phyloP scores from a whole-genome alignment of 345 rosid genomes.

The Trapa bicornis region DNA sequence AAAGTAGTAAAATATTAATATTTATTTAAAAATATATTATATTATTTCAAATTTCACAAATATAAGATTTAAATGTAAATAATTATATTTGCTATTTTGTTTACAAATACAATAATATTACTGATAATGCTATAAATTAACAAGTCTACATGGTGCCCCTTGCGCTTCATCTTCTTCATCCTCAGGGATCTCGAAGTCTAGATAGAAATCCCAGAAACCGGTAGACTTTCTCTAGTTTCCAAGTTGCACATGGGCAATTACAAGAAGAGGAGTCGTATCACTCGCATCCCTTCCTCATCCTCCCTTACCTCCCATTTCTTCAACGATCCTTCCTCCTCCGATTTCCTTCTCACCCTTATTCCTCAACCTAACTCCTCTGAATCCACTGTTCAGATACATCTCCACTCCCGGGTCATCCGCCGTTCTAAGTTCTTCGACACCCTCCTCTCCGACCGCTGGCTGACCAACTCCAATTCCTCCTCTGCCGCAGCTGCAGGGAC shows the following conservation, averaged over 20 bases:
- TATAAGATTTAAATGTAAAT: no score
- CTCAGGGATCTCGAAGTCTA: no score
- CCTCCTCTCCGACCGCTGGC: conserved; percentile 56
- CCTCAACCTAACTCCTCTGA: conserved; percentile 8
- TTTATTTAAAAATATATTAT: no score
- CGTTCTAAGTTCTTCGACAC: conserved; percentile 55
- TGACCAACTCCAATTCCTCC: conserved; percentile 9
- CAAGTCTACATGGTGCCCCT: no score
- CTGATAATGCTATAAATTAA: no score
- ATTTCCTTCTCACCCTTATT: conserved; percentile 1
- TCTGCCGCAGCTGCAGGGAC: background rate
- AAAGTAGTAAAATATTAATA: no score
- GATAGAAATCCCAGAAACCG: no score
- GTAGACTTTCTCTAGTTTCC: no score
- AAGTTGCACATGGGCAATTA: background rate
- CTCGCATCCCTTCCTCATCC: conserved; percentile 11
- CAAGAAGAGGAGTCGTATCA: conserved; percentile 3
- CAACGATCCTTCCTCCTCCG: conserved; percentile 5
- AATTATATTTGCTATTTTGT: no score
- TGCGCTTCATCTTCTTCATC: no score
- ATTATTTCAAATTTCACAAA: no score
- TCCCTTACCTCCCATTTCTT: conserved; percentile 15
- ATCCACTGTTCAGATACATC: conserved; percentile 26
- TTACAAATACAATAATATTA: no score
- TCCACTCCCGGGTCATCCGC: conserved; percentile 41